These are phyloP conservation scores for Coemansia sp. DNA, from an alignment of 192 early-diverging fungal species.

Conservation along the genomic window DNA sequence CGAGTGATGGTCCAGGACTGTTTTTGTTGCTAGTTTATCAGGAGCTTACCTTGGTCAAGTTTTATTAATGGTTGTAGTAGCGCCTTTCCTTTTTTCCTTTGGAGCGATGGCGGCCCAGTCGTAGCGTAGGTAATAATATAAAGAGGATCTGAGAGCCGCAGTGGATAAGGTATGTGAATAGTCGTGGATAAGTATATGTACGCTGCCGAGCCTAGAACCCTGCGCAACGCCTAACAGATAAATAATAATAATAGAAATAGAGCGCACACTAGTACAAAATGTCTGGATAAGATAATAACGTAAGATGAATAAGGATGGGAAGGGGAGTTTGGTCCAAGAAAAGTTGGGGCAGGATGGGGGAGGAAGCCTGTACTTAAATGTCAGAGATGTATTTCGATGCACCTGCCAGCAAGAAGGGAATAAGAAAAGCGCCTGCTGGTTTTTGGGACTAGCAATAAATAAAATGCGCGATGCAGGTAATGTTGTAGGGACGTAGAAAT, in stretches of 20 bases:
- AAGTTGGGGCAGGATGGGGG: slow-evolving; percentile 14
- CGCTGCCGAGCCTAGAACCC: not conserved
- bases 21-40: not conserved
- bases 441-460: not conserved
- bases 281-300: slow-evolving; percentile 6
- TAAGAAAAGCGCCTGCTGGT: not conserved
- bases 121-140: not conserved
- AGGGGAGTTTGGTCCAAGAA: slow-evolving; percentile 7
- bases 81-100: not conserved
- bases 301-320: slow-evolving; percentile 3
- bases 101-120: slow-evolving; percentile 5
- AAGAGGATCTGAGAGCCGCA: not conserved
- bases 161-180: not conserved
- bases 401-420: slow-evolving; percentile 1
- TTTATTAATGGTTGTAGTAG: not conserved
- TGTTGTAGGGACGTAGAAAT: not conserved
- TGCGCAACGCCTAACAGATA: not conserved
- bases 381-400: slow-evolving; percentile 13
- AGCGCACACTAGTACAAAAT: slow-evolving; percentile 5
- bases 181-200: not conserved
- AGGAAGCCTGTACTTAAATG: slow-evolving; percentile 6
- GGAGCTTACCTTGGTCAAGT: not conserved
- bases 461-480: slow-evolving; percentile 1
- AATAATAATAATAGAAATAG: not conserved
- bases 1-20: not conserved